Conservation (phyloP, 768 basidiomycete genomes). For the Rhodotorula kratochvilovae region DNA sequence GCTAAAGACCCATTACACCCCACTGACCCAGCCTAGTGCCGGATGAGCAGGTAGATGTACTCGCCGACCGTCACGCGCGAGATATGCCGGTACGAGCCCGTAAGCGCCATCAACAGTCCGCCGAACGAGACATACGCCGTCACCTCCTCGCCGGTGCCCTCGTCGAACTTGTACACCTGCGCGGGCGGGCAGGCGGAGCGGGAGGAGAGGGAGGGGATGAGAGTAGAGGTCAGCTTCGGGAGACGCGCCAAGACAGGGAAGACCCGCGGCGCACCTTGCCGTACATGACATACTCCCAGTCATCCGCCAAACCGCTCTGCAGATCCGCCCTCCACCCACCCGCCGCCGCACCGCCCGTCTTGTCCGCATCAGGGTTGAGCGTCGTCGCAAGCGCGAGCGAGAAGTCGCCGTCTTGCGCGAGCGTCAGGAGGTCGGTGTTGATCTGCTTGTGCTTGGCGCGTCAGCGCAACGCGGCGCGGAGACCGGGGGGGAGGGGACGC, state of each 20-base stretch:
- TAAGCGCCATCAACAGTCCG: conserved; percentile 86
- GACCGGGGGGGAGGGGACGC: not conserved
- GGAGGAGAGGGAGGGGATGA: not conserved
- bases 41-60: conserved; percentile 80
- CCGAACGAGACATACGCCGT: conserved; percentile 96
- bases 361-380: conserved; percentile 53
- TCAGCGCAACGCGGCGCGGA: not conserved
- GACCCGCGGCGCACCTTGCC: conserved; percentile 65
- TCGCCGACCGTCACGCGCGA: conserved; percentile 87
- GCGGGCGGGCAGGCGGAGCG: not conserved
- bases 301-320: conserved; percentile 64
- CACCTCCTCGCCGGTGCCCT: conserved; percentile 76
- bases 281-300: conserved; percentile 99
- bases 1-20: conserved; percentile 13
- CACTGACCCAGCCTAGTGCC: conserved; percentile 45
- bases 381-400: conserved; percentile 82
- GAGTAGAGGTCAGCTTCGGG: too few species aligned
- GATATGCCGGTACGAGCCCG: conserved; percentile 88
- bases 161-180: conserved; percentile 95
- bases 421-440: conserved; percentile 82
- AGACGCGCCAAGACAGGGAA: not conserved
- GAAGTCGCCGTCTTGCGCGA: conserved; percentile 62
- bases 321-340: conserved; percentile 58
- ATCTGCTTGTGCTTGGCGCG: conserved; percentile 23
- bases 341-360: conserved; percentile 51